Evolutionary conservation across 2,329 filamentous ascomycete genomes (phyloP).

Genomic region (Coccinonectria pachysandricola): DNA sequence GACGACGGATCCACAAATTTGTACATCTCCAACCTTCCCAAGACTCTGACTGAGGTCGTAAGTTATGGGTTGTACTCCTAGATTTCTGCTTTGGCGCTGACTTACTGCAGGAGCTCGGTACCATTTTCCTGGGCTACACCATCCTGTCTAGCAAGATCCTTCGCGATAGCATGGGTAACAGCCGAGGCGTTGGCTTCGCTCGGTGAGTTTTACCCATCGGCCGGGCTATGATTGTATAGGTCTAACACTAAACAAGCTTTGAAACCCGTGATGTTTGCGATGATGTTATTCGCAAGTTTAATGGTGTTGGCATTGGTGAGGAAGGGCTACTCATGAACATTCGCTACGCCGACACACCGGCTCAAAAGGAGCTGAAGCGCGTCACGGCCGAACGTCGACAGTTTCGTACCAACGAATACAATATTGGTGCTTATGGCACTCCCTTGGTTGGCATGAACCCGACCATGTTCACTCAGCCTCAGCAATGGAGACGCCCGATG

Average conservation of each 20-base stretch:
- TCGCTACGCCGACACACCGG: conserved; percentile 91
- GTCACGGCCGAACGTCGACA: conserved; percentile 91
- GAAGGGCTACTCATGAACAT: conserved; percentile 83
- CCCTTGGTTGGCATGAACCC: conserved; percentile 45
- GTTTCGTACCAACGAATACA: conserved; percentile 94
- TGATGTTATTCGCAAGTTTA: conserved; percentile 76
- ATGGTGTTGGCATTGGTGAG: conserved; percentile 65
- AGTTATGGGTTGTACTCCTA: no score
- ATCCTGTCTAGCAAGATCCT: conserved; percentile 94
- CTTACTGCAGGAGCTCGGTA: conserved; percentile 67
- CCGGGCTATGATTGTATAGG: not conserved
- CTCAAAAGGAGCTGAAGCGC: conserved; percentile 93
- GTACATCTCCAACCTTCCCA: conserved; percentile 94
- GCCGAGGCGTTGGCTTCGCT: conserved; percentile 94
- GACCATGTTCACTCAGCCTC: conserved; percentile 25
- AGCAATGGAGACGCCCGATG: conserved; percentile 26
- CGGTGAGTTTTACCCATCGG: conserved; percentile 47
- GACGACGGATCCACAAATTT: conserved; percentile 87
- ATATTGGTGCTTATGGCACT: conserved; percentile 59
- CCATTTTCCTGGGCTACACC: conserved; percentile 68
- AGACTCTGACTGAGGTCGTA: conserved; percentile 82
- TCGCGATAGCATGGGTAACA: conserved; percentile 81
- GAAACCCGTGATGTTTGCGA: conserved; percentile 84
- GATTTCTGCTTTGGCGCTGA: no score
- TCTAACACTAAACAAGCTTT: conserved; percentile 51